These are phyloP conservation scores for Hypholoma sublateritium DNA, from an alignment of 768 basidiomycete genomes.

Conservation along the genomic window DNA sequence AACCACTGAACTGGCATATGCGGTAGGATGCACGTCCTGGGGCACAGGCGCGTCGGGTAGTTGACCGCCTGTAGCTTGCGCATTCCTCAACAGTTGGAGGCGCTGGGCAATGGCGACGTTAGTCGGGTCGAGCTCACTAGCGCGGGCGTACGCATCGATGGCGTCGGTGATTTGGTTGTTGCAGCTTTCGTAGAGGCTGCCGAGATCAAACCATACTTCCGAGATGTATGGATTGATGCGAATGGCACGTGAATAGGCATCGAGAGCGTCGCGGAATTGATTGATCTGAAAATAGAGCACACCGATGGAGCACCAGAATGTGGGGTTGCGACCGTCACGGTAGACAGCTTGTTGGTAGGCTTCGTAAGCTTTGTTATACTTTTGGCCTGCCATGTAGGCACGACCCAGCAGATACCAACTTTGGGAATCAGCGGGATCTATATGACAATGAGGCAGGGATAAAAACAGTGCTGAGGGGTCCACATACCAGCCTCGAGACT, in stretches of 20 bases:
- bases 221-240: conserved; percentile 97
- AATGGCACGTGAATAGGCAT: conserved; percentile 98
- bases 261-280: conserved; percentile 97
- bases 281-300: conserved; percentile 99
- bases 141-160: conserved; percentile 96
- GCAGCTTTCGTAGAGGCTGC: conserved; percentile 95
- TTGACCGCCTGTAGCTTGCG: conserved; percentile 71
- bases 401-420: conserved; percentile 99
- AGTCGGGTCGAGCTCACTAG: conserved; percentile 87
- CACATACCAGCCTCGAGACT: conserved; percentile 88
- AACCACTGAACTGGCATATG: conserved; percentile 79
- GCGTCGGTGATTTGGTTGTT: conserved; percentile 99
- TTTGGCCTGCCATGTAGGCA: conserved; percentile 97
- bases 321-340: conserved; percentile 97
- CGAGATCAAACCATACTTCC: conserved; percentile 97
- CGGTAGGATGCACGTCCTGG: conserved; percentile 94
- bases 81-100: conserved; percentile 74
- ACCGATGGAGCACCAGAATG: conserved; percentile 99
- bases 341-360: conserved; percentile 99
- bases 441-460: conserved; percentile 1
- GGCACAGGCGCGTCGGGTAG: conserved; percentile 89
- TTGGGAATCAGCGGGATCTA: conserved; percentile 94
- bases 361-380: conserved; percentile 99
- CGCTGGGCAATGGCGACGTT: conserved; percentile 85
- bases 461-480: conserved; percentile 5